These are phyloP conservation scores for Lasiodiplodia citricola DNA, from an alignment of 2,329 filamentous ascomycete genomes.

Conservation along the genomic window DNA sequence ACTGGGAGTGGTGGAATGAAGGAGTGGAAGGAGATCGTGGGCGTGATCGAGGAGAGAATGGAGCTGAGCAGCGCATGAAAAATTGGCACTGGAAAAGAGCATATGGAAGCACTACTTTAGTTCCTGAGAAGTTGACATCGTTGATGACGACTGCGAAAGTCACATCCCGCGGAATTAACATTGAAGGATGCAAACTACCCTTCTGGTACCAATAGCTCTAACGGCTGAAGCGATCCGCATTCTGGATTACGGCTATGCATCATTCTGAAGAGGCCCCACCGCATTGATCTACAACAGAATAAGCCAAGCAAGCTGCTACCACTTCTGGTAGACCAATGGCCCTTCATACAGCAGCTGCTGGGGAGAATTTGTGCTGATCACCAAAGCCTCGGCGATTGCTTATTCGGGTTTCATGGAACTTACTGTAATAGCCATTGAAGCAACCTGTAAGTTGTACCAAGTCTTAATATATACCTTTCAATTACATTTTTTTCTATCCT, in stretches of 20 bases:
- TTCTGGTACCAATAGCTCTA: background rate
- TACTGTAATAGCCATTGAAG: too few relatives aligned
- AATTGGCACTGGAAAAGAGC: background rate
- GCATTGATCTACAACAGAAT: background rate
- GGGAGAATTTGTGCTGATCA: background rate
- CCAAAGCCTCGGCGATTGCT: background rate
- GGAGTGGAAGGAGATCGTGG: conserved; percentile 77
- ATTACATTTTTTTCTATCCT: too few relatives aligned
- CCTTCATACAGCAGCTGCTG: background rate
- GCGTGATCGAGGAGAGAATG: conserved; percentile 63
- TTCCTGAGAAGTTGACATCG: background rate
- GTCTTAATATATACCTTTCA: too few relatives aligned
- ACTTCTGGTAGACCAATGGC: background rate
- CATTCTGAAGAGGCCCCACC: background rate
- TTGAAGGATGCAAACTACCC: background rate
- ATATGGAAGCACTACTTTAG: background rate
- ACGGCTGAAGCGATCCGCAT: background rate
- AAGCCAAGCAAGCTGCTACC: background rate
- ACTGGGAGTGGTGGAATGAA: conserved; percentile 82
- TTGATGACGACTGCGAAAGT: background rate
- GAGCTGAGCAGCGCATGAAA: conserved; percentile 25
- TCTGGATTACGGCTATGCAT: background rate
- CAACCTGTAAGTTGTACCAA: too few relatives aligned
- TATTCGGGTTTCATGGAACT: background rate
- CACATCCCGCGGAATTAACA: background rate